Evolutionary conservation across 176 grass and related monocot genomes (phyloP), one percentile per base, ranked within the genome.

Genomic region (Puya raimondii): DNA sequence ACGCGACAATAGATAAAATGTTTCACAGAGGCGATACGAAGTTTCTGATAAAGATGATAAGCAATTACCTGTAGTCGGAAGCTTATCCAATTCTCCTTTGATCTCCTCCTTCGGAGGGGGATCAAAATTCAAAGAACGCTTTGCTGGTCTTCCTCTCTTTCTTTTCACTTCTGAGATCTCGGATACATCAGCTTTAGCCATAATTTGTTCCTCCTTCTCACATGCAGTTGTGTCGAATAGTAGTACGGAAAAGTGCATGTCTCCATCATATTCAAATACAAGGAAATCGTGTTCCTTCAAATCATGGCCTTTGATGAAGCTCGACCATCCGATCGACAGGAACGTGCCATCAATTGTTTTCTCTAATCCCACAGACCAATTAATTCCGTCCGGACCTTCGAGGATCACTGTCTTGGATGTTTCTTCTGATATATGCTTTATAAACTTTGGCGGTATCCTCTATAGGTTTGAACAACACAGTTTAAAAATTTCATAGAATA

Each of bases 371-470:
- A 81, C 89, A 33, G 65, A 70, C 89, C 93, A 92, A 63, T 67
- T 79, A 63, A 71, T 61, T 2, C 93, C 89, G 63, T 77, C 72
- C 53, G 89, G 86, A 15, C 89, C 93, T 66, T 92, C 78, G 47
- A 97, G 79, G 53, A 81, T 87, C 16, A 70, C 81, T 13, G 85
- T 83, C 70, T 81, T 72, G 48, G 79, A 77, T 75, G 77, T 48
- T 20, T 65, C 64, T 56, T 64, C 78, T 2, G 76, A 81, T 56
- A 97, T 83, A 65, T 92, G 82, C 74, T 92, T 85, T 76, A 88
- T 73, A 54, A 97, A 97, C 63, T 87, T 85, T 8, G 89, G 84
- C 18, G 89, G 89, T 53, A 97, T 90, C 51, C 80, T 97, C 89
- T 97, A 42, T 0, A 42, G 33, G 6, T 42, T 42, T 42, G 33